A percentile compares a stretch with the other conserved stretches of the same genome.
Conservation (phyloP, 768 basidiomycete species). For the Rhodosporidiobolus odoratus region DNA sequence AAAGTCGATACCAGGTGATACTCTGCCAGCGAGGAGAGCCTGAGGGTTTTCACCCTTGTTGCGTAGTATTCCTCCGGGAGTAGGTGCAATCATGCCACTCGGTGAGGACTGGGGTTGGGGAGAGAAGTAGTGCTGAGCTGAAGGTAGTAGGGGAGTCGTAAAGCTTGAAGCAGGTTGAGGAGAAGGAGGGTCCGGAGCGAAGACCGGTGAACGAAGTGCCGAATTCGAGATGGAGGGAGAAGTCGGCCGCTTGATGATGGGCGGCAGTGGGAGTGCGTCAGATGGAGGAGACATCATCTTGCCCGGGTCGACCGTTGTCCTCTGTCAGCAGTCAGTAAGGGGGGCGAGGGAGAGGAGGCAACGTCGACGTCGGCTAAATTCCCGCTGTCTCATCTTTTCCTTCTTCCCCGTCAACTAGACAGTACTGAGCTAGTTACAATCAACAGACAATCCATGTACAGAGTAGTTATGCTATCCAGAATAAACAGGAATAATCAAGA, state of each 20-base stretch:
- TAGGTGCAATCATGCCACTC: too few species aligned
- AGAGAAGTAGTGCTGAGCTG: background rate
- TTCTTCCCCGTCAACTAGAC: too few species aligned
- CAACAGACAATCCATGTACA: too few species aligned
- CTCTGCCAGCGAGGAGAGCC: background rate
- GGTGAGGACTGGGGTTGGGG: background rate
- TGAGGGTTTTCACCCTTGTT: constrained; percentile 18
- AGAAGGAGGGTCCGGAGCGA: constrained; percentile 6
- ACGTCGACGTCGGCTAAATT: too few species aligned
- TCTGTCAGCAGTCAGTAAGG: background rate
- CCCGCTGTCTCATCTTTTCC: too few species aligned
- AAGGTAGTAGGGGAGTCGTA: background rate
- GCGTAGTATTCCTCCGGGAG: constrained; percentile 17
- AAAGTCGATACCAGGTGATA: background rate
- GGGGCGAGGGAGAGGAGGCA: background rate
- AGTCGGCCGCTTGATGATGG: constrained; percentile 27
- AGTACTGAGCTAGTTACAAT: too few species aligned
- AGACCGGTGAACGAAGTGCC: constrained; percentile 5
- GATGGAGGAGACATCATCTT: background rate
- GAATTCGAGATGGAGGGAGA: constrained; percentile 4
- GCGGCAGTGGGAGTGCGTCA: constrained; percentile 3
- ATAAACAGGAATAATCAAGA: background rate
- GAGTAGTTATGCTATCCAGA: too few species aligned
- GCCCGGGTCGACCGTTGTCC: background rate
- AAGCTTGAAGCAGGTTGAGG: background rate